A percentile compares a stretch with the other conserved stretches of the same genome.
Evolutionary conservation across 768 basidiomycete species (phyloP).

Genomic region (Russula earlei): DNA sequence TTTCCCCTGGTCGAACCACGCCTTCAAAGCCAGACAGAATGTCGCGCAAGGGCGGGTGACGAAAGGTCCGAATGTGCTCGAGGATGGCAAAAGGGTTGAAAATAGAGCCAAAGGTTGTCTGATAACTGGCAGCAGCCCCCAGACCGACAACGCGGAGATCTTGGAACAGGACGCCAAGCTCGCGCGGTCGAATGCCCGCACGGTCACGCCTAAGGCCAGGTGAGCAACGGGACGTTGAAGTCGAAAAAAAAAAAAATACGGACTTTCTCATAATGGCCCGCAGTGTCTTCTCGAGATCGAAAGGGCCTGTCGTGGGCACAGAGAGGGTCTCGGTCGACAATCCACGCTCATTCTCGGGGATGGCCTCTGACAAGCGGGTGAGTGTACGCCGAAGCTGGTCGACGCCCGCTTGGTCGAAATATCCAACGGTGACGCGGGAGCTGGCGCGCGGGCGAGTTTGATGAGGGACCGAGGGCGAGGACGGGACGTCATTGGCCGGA

Average conservation of each 20-base stretch:
- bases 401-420: slow-evolving; percentile 48
- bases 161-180: slow-evolving; percentile 54
- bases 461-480: neutral
- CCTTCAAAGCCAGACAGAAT: slow-evolving; percentile 49
- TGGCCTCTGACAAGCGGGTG: slow-evolving; percentile 19
- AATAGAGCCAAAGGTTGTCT: slow-evolving; percentile 52
- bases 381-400: slow-evolving; percentile 32
- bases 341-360: no score
- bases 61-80: slow-evolving; percentile 33
- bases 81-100: slow-evolving; percentile 44
- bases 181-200: slow-evolving; percentile 40
- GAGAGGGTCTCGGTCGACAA: slow-evolving; percentile 22
- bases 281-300: slow-evolving; percentile 27
- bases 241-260: neutral
- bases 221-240: no score
- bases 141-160: slow-evolving; percentile 51
- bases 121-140: slow-evolving; percentile 45
- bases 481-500: neutral
- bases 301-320: slow-evolving; percentile 19
- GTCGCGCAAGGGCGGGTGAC: slow-evolving; percentile 53
- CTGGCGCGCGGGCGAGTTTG: neutral
- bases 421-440: slow-evolving; percentile 33
- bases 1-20: slow-evolving; percentile 51
- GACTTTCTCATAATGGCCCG: slow-evolving; percentile 22
- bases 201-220: slow-evolving; percentile 33